These are phyloP conservation scores for Cladosporium sp. DNA, from an alignment of 2,329 filamentous ascomycete species.

Conservation along the genomic window DNA sequence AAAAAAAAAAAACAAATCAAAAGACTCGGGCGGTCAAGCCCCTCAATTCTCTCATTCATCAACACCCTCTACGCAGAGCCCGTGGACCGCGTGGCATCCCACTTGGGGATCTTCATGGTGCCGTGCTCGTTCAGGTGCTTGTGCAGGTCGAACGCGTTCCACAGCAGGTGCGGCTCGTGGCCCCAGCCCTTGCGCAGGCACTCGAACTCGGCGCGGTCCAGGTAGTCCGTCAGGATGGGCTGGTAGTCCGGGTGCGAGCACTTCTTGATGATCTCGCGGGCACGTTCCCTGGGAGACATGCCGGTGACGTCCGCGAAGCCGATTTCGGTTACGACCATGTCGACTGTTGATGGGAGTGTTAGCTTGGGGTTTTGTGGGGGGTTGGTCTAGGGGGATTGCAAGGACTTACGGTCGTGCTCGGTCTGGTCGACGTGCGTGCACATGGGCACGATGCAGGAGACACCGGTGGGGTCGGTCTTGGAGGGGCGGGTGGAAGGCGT, in stretches of 20 bases:
- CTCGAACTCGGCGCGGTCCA: slow-evolving; percentile 81
- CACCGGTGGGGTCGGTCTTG: slow-evolving; percentile 77
- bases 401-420: slow-evolving; percentile 63
- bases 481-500: slow-evolving; percentile 75
- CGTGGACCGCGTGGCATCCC: slow-evolving; percentile 34
- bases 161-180: slow-evolving; percentile 84
- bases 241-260: slow-evolving; percentile 82
- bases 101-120: slow-evolving; percentile 79
- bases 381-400: not conserved
- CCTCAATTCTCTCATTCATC: too few relatives aligned
- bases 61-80: not conserved
- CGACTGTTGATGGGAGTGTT: too few relatives aligned
- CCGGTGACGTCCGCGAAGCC: slow-evolving; percentile 84
- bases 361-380: too few relatives aligned
- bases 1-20: too few relatives aligned
- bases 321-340: slow-evolving; percentile 75
- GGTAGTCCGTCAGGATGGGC: slow-evolving; percentile 77
- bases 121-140: slow-evolving; percentile 76
- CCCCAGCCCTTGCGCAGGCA: slow-evolving; percentile 83
- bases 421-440: slow-evolving; percentile 91
- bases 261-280: slow-evolving; percentile 80
- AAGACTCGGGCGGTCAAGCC: too few relatives aligned
- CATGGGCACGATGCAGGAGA: slow-evolving; percentile 86
- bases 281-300: slow-evolving; percentile 72
- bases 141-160: slow-evolving; percentile 86